phyloP scores from a whole-genome alignment of 2,329 filamentous ascomycete species.

The Fusarium staphyleae region DNA sequence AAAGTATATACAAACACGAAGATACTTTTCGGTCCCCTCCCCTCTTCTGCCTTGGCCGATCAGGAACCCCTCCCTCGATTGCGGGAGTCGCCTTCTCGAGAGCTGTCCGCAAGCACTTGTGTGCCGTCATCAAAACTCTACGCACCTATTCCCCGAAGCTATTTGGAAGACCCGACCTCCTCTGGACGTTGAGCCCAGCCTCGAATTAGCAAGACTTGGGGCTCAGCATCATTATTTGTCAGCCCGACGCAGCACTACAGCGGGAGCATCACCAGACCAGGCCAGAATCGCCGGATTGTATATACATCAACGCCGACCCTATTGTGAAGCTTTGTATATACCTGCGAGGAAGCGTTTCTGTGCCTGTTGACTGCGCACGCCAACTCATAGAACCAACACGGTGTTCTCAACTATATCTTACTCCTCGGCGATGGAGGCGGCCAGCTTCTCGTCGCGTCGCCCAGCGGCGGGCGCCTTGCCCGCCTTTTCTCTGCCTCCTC shows the following conservation, averaged over 20 bases:
- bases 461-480: slow-evolving; percentile 45
- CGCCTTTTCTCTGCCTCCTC: slow-evolving; percentile 48
- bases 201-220: neutral
- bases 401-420: too few species aligned
- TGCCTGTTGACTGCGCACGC: too few species aligned
- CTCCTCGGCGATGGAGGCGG: slow-evolving; percentile 38
- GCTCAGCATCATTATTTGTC: too few species aligned
- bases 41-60: slow-evolving; percentile 12
- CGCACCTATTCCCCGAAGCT: neutral
- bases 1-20: slow-evolving; percentile 3
- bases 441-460: slow-evolving; percentile 47
- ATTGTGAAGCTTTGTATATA: too few species aligned
- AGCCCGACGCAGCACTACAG: too few species aligned
- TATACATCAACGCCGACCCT: neutral
- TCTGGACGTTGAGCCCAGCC: neutral
- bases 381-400: too few species aligned
- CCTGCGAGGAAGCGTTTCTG: too few species aligned
- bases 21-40: neutral
- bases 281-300: neutral
- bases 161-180: neutral
- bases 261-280: neutral
- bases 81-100: slow-evolving; percentile 23
- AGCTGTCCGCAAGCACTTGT: slow-evolving; percentile 15
- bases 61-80: slow-evolving; percentile 9
- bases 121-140: slow-evolving; percentile 8